These are phyloP conservation scores for Petunia axillaris DNA, from an alignment of 257 asterid genomes.

Conservation along the genomic window DNA sequence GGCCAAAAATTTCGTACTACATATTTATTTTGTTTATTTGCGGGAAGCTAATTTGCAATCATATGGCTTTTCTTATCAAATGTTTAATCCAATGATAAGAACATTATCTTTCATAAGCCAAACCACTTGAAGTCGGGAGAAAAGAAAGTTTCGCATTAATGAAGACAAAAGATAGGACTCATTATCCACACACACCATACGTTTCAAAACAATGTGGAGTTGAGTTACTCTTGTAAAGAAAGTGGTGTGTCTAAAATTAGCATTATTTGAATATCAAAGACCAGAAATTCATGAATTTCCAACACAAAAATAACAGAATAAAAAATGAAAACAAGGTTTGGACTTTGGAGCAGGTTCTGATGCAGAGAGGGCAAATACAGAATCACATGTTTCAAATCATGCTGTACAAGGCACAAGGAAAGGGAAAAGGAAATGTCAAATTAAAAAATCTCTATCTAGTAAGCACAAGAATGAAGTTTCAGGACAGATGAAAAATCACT, in stretches of 20 bases:
- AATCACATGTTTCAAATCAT: background rate
- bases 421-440: conserved; percentile 8
- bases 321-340: background rate
- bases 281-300: background rate
- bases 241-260: background rate
- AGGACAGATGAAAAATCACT: background rate
- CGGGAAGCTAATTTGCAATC: background rate
- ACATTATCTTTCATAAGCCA: background rate
- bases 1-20: background rate
- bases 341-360: background rate
- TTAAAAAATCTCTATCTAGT: conserved; percentile 25
- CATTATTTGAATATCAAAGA: background rate
- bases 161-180: background rate
- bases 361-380: background rate
- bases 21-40: background rate
- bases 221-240: background rate
- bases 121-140: background rate
- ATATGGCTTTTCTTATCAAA: background rate
- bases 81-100: background rate
- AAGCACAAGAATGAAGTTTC: conserved; percentile 29
- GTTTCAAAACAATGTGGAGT: background rate
- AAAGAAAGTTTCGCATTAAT: background rate
- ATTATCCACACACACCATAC: background rate
- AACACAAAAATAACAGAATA: background rate
- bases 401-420: background rate